A percentile compares a stretch with the other conserved stretches of the same genome.
These are phyloP conservation scores for Neurospora tetrasperma DNA, from an alignment of 495 filamentous ascomycete genomes.

Conservation along the genomic window DNA sequence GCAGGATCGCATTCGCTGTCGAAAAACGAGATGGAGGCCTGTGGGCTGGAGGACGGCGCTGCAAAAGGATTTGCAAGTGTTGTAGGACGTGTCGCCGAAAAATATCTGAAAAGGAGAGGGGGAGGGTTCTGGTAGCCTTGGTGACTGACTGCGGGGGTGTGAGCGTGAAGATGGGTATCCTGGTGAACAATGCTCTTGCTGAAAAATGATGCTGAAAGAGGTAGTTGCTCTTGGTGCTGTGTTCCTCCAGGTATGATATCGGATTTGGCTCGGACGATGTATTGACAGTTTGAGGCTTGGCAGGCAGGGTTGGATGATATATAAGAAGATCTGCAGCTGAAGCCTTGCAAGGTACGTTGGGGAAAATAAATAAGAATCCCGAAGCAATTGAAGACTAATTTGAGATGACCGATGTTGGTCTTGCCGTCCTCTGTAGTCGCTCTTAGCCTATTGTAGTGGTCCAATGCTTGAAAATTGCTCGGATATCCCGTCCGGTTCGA, in stretches of 20 bases:
- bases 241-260: too few species aligned
- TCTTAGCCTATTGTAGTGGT: too few species aligned
- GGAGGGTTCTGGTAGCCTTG: neutral
- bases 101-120: constrained; percentile 21
- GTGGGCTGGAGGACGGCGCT: constrained; percentile 19
- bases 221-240: neutral
- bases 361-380: too few species aligned
- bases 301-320: too few species aligned
- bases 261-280: too few species aligned
- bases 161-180: neutral
- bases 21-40: constrained; percentile 26
- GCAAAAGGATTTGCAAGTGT: constrained; percentile 25
- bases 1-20: constrained; percentile 15
- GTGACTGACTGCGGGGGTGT: neutral
- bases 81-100: constrained; percentile 20
- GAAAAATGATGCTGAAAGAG: neutral
- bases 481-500: neutral
- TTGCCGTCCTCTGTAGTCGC: too few species aligned
- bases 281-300: too few species aligned
- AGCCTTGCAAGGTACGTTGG: too few species aligned
- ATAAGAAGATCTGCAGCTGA: too few species aligned
- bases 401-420: too few species aligned
- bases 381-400: too few species aligned
- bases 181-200: neutral
- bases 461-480: too few species aligned